Conservation (phyloP, 805 yeast genomes). For the Suhomyces emberorum region DNA sequence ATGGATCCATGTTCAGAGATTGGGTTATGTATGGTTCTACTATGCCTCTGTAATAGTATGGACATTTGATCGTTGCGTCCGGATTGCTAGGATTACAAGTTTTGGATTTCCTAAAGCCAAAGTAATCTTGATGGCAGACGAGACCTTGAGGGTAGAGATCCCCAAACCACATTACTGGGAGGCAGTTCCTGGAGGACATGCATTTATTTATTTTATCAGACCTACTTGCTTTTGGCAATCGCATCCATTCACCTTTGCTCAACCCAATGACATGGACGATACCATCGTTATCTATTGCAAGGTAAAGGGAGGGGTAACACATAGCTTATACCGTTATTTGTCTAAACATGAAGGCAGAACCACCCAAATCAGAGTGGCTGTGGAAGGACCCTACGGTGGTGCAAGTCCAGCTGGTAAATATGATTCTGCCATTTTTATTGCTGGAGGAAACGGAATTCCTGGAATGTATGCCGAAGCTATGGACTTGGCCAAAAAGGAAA, state of each 20-base stretch:
- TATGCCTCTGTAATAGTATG: slow-evolving; percentile 35
- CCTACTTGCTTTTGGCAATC: slow-evolving; percentile 41
- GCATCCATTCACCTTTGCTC: slow-evolving; percentile 40
- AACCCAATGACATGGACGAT: slow-evolving; percentile 11
- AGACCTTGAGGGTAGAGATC: slow-evolving; percentile 33
- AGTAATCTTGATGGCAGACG: slow-evolving; percentile 29
- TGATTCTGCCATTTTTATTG: slow-evolving; percentile 54
- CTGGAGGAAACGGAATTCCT: slow-evolving; percentile 78
- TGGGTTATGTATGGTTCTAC: slow-evolving; percentile 29
- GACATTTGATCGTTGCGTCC: slow-evolving; percentile 32
- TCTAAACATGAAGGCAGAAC: slow-evolving; percentile 26
- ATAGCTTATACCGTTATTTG: slow-evolving; percentile 26
- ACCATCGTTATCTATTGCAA: slow-evolving; percentile 30
- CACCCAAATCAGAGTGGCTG: slow-evolving; percentile 26
- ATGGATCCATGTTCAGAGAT: slow-evolving; percentile 41
- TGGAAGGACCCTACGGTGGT: slow-evolving; percentile 74
- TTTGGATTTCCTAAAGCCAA: slow-evolving; percentile 37
- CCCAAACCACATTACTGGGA: slow-evolving; percentile 38
- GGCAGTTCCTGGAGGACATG: slow-evolving; percentile 40
- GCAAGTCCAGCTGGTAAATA: slow-evolving; percentile 47
- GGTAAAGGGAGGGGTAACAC: slow-evolving; percentile 37
- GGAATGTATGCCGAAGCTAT: slow-evolving; percentile 45
- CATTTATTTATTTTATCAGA: slow-evolving; percentile 34
- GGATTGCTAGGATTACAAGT: slow-evolving; percentile 24
- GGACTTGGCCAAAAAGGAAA: slow-evolving; percentile 23